A percentile compares a stretch with the other conserved stretches of the same genome.
These are phyloP conservation scores for Citrus inodora DNA, from an alignment of 345 rosid genomes.

Conservation along the genomic window DNA sequence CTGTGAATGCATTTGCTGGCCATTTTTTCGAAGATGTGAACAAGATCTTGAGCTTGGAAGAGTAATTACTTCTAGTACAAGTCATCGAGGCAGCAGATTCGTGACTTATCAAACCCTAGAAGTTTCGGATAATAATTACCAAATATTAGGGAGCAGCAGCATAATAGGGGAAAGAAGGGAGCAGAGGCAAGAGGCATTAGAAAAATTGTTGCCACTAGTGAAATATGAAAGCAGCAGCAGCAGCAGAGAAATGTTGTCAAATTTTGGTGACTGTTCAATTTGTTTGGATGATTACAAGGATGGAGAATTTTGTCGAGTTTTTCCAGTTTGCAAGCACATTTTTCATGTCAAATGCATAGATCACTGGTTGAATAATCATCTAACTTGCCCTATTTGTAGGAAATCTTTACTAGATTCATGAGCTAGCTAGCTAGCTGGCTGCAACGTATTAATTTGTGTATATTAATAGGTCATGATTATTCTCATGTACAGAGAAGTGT, in stretches of 20 bases:
- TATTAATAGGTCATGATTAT: no score
- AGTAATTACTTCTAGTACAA: neutral
- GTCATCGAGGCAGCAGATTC: neutral
- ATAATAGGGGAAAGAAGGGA: neutral
- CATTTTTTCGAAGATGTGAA: neutral
- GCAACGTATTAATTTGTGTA: no score
- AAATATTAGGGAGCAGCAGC: neutral
- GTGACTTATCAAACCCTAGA: neutral
- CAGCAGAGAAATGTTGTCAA: neutral
- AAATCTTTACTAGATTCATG: neutral
- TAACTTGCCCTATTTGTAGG: constrained; percentile 20
- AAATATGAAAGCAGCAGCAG: neutral
- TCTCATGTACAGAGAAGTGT: neutral
- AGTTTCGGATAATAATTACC: neutral
- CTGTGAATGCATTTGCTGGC: neutral
- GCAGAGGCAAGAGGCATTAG: constrained; percentile 4
- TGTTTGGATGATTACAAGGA: neutral
- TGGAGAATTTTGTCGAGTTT: neutral
- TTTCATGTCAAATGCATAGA: constrained; percentile 26
- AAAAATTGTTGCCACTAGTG: constrained; percentile 5
- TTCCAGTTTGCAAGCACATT: constrained; percentile 14
- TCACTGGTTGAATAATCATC: constrained; percentile 19
- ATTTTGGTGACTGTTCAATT: neutral
- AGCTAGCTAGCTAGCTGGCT: no score
- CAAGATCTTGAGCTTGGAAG: neutral